Conservation (phyloP, 768 basidiomycete species). For the Boletales sp. region DNA sequence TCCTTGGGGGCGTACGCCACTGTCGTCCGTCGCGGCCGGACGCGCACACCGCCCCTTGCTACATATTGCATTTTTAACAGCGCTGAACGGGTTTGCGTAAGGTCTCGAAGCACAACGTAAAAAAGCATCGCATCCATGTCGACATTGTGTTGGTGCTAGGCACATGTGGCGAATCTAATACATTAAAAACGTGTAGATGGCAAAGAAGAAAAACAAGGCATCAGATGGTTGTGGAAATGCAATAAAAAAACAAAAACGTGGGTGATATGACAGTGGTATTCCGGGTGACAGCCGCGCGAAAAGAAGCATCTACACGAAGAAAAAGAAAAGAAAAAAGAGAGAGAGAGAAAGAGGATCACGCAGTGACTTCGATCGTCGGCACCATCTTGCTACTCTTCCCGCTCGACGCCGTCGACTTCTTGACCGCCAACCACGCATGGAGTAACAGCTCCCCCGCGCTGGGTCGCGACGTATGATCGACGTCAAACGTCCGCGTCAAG, state of each 20-base stretch:
- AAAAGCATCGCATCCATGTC: no score
- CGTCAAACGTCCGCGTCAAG: conserved; percentile 79
- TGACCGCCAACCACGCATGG: conserved; percentile 62
- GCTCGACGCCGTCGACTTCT: conserved; percentile 29
- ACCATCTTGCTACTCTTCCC: conserved; percentile 25
- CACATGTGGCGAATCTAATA: not conserved
- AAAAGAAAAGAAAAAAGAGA: not conserved
- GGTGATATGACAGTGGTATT: not conserved
- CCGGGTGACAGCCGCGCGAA: not conserved
- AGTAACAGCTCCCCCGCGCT: conserved; percentile 72
- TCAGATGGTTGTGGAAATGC: not conserved
- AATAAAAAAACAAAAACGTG: not conserved
- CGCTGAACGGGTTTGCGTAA: no score
- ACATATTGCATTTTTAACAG: no score
- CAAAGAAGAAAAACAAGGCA: not conserved
- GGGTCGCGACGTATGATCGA: conserved; percentile 78
- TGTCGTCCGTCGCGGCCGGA: no score
- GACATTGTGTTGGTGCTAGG: no score
- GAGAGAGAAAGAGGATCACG: conserved; percentile 5
- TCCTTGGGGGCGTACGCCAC: no score
- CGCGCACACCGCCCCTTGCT: no score
- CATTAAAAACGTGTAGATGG: not conserved
- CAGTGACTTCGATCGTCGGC: conserved; percentile 29
- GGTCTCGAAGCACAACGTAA: no score
- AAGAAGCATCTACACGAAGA: not conserved